Base-by-base conservation (phyloP, 345 rosid species). In the Gossypium sturtianum region DNA sequence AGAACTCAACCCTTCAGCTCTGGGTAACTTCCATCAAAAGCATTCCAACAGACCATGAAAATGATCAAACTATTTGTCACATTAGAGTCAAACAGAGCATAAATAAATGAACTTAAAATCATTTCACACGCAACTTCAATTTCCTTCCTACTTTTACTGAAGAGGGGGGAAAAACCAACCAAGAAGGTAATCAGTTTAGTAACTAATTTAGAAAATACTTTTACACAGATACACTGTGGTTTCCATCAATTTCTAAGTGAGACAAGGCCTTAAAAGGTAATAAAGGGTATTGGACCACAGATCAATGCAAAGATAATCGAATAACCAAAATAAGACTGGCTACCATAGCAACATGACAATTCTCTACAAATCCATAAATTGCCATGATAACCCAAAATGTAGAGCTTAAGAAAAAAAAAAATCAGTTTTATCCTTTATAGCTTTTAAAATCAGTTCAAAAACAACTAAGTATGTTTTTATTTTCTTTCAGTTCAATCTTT, bases 21-120 rank as follows among this genome's bases (percentile, higher is more conserved):
- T 78, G 57, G 93, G 94, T 59, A 95, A 82, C 99, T 95, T 79
- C 85, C 85, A 87, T 64, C 45, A 79, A 81, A 54, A 34, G 70
- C 22, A 71, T 22, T 41, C 67, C 65, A 71, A 73, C 23, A 81
- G 53, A 69, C 53, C 77, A 76, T 34, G n/a, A 45, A 51, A 78
- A 68, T 74, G 74, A 76, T 53, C 56, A 74, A 57, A 52, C n/a
- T 34, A 22, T 53, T 34, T 27, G 52, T 56, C 65, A 71, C 65
- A 20, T 43, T 17, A 70, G 41, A 63, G 23, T 38, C 25, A 64
- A 64, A 41, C 92, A 13, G 23, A 64, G 41, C 23, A 64, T 8
- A 17, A n/a, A 34, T 64, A 12, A 9, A 3, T 41, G 9, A n/a
- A 63, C 20, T 63, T 34, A 16, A 63, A 64, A n/a, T 43, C 9